These are phyloP conservation scores for Hypericum perforatum DNA, from an alignment of 345 rosid genomes.

Conservation along the genomic window DNA sequence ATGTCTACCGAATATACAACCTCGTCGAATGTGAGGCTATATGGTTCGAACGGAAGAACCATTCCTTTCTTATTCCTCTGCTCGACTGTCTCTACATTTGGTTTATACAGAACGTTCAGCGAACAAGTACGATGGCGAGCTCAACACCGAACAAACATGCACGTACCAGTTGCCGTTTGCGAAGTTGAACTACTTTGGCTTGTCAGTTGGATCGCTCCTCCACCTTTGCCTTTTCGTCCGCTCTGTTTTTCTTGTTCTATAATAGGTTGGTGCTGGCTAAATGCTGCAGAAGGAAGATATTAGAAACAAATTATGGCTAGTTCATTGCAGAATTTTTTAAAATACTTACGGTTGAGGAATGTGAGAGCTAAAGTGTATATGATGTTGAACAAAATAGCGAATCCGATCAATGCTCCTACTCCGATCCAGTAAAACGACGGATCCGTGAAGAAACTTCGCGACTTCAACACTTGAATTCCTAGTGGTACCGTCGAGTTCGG, in stretches of 20 bases:
- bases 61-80: neutral
- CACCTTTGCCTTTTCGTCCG: too few species aligned
- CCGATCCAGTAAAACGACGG: neutral
- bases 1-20: neutral
- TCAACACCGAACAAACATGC: too few species aligned
- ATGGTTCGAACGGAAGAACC: neutral
- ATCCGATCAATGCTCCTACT: neutral
- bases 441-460: conserved; percentile 1
- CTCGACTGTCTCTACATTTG: neutral
- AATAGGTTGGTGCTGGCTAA: too few species aligned
- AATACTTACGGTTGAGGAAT: neutral
- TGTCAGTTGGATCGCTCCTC: too few species aligned
- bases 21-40: neutral
- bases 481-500: neutral
- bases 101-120: neutral
- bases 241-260: too few species aligned
- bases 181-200: too few species aligned
- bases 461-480: conserved; percentile 3
- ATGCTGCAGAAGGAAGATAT: neutral
- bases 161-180: too few species aligned
- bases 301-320: neutral
- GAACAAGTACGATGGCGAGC: neutral
- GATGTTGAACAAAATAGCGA: neutral
- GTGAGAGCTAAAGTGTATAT: neutral
- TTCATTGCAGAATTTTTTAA: neutral